Base-by-base conservation (phyloP, 176 grass and related monocot genomes). In the Carex pumila region DNA sequence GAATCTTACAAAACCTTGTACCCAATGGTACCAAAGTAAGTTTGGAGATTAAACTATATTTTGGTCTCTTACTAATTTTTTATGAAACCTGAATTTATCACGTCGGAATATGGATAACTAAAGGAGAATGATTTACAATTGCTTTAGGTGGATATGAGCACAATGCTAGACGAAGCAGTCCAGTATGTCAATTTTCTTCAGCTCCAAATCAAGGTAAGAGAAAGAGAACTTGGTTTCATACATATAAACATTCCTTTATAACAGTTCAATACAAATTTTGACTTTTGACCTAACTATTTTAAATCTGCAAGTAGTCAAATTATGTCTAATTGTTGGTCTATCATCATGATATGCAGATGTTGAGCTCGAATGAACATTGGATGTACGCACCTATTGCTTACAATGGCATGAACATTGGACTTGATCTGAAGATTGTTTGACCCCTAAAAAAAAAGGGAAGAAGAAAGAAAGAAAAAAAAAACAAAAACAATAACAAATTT, bases 1-100 rank as follows among this genome's bases (percentile, higher is more conserved):
- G 85, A 55, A 85, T 91, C 31, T 76, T 97, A 64, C 94, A 94
- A 89, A 91, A 88, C n/a, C 79, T 97, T 79, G 90, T 97, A 31
- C 94, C 94, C 0, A 94, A 97, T 86, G 94, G 92, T 86, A 94
- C 92, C 22, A 97, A 97, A 83, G 94, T 97, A 88, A 92, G 86
- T n/a, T 67, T 86, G 53, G 62, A 83, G 52, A 80, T 43, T 7
- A 59, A 80, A 61, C 12, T 15, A 25, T n/a, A n/a, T 54, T 55
- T 25, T 56, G 10, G 57, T 5, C 65, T 31, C 3, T 79, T 57
- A 65, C 39, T 54, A 74, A 25, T 77, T 37, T 18, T 49, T 29
- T 49, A 50, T 47, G 49, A 71, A 18, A 71, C 13, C 60, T 29
- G 0, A 77, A 55, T 15, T 14, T 77, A 31, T 77, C 12, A 32